phyloP scores from a whole-genome alignment of 2,329 filamentous ascomycete genomes.

The Colletotrichum horii region DNA sequence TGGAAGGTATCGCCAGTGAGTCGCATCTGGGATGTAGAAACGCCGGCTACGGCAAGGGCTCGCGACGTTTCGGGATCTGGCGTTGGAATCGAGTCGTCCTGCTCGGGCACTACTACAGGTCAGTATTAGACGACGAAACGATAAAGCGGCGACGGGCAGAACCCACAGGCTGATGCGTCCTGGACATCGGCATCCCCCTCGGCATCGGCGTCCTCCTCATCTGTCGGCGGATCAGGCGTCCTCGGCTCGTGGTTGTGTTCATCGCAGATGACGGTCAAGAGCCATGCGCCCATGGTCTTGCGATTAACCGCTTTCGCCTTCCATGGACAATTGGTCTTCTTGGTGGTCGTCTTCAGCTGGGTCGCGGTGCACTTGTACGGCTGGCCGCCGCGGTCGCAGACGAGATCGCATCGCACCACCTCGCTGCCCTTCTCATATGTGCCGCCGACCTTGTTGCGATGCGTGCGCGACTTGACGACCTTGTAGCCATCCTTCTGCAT shows the following conservation, averaged over 20 bases:
- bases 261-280: constrained; percentile 48
- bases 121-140: not conserved
- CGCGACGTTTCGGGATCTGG: constrained; percentile 40
- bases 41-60: constrained; percentile 44
- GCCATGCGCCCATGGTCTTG: constrained; percentile 48
- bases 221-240: constrained; percentile 45
- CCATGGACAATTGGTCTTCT: constrained; percentile 52
- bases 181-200: constrained; percentile 28
- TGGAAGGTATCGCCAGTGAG: constrained; percentile 49
- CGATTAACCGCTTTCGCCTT: constrained; percentile 50
- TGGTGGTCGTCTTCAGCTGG: constrained; percentile 50
- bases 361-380: constrained; percentile 49
- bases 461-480: constrained; percentile 49
- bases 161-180: constrained; percentile 19
- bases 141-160: not conserved
- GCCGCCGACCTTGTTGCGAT: constrained; percentile 45
- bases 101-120: not conserved
- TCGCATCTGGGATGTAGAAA: constrained; percentile 41
- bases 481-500: constrained; percentile 52
- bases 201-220: constrained; percentile 38
- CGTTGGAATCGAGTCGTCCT: not conserved
- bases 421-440: constrained; percentile 46
- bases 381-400: constrained; percentile 49
- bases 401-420: constrained; percentile 48
- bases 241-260: constrained; percentile 50